Evolutionary conservation across 2,329 filamentous ascomycete species (phyloP).

Genomic region (Aspergillus sclerotialis): DNA sequence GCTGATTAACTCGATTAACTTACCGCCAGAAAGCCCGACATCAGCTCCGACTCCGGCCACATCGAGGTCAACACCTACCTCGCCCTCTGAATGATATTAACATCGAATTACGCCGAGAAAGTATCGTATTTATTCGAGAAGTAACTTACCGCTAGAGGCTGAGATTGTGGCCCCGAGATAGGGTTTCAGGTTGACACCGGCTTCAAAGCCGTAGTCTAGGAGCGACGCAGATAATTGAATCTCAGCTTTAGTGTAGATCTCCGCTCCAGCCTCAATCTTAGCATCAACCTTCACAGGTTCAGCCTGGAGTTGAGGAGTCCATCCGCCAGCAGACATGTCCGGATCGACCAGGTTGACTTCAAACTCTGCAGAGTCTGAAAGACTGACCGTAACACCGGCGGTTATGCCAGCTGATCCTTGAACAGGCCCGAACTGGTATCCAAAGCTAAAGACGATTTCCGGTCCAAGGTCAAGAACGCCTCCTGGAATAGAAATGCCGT

Average conservation of each 20-base stretch:
- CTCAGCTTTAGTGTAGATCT: slow-evolving; percentile 10
- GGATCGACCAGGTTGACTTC: slow-evolving; percentile 12
- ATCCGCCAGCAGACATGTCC: slow-evolving; percentile 9
- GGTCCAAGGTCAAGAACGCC: slow-evolving; percentile 14
- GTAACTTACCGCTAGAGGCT: slow-evolving; percentile 10
- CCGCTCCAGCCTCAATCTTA: slow-evolving; percentile 7
- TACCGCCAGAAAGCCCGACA: slow-evolving; percentile 1
- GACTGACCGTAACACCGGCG: slow-evolving; percentile 10
- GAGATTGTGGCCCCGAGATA: slow-evolving; percentile 7
- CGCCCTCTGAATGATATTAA: slow-evolving; percentile 3
- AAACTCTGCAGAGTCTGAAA: slow-evolving; percentile 14
- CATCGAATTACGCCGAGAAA: too few relatives aligned
- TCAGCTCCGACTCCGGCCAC: slow-evolving; percentile 1
- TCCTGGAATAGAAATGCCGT: slow-evolving; percentile 13
- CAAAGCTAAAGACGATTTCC: slow-evolving; percentile 12
- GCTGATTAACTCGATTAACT: not conserved
- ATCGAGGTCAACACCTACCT: slow-evolving; percentile 5
- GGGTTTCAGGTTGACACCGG: slow-evolving; percentile 12
- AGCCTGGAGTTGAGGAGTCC: slow-evolving; percentile 8
- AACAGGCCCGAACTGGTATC: slow-evolving; percentile 11
- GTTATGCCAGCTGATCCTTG: slow-evolving; percentile 12
- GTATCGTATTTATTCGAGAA: not conserved
- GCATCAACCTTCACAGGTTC: slow-evolving; percentile 10
- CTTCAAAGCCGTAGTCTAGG: slow-evolving; percentile 12
- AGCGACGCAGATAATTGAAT: slow-evolving; percentile 7